Percentiles rank a stretch among this genome's conserved stretches.
Conservation (phyloP, 1,284 basidiomycete genomes). For the Cutaneotrichosporon cavernicola region DNA sequence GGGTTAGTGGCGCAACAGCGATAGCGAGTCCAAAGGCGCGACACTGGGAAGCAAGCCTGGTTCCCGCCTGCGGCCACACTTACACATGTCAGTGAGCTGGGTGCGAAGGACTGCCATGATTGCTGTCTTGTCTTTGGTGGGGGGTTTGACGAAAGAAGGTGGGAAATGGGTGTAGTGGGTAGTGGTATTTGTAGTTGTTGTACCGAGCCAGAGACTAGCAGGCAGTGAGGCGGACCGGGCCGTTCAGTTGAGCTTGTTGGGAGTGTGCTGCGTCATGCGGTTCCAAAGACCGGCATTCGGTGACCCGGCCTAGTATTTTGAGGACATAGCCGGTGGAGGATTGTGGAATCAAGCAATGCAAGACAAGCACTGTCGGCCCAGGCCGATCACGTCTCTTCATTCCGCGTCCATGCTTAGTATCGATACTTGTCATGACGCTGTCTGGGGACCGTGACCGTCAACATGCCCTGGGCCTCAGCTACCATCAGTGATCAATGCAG, state of each 20-base stretch:
- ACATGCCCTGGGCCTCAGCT: no score
- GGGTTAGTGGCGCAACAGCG: background rate
- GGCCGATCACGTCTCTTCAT: background rate
- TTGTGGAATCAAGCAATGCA: background rate
- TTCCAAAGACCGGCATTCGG: background rate
- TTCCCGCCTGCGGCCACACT: background rate
- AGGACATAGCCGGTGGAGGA: background rate
- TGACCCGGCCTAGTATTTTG: background rate
- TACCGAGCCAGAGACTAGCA: background rate
- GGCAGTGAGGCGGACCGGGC: background rate
- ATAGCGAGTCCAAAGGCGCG: background rate
- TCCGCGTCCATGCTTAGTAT: background rate
- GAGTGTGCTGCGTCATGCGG: background rate
- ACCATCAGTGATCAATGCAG: no score
- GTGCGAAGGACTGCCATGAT: conserved; percentile 20
- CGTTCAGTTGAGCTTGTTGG: background rate
- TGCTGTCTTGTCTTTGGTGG: background rate
- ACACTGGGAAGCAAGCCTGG: background rate
- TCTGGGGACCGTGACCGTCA: no score
- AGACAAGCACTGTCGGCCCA: background rate
- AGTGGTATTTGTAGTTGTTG: background rate
- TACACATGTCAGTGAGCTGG: conserved; percentile 16
- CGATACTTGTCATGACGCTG: background rate
- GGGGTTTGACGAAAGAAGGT: background rate
- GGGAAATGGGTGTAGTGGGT: background rate